These are phyloP conservation scores for Lichtheimia corymbifera DNA, from an alignment of 371 early-diverging fungal genomes.

Conservation along the genomic window DNA sequence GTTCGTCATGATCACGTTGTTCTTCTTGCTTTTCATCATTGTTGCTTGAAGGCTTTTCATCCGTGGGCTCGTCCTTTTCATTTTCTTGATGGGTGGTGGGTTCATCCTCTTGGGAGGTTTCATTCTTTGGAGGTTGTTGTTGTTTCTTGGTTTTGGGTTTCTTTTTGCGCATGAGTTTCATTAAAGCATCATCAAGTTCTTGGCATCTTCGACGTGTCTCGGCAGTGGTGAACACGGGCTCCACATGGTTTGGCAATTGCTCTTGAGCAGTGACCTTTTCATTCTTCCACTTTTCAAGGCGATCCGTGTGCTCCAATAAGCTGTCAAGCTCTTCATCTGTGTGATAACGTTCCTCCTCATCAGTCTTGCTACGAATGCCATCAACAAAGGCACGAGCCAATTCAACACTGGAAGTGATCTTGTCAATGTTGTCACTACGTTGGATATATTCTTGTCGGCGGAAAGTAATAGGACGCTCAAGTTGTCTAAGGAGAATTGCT, in stretches of 20 bases:
- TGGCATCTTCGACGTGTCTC: slow-evolving; percentile 52
- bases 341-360: slow-evolving; percentile 57
- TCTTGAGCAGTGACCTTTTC: slow-evolving; percentile 64
- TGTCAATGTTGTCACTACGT: slow-evolving; percentile 63
- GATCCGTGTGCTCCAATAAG: slow-evolving; percentile 45
- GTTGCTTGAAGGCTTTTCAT: background rate
- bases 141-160: slow-evolving; percentile 51
- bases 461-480: slow-evolving; percentile 67
- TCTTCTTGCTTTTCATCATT: slow-evolving; percentile 1
- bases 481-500: slow-evolving; percentile 28
- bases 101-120: slow-evolving; percentile 16
- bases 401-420: slow-evolving; percentile 43
- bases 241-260: slow-evolving; percentile 53
- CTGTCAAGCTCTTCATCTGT: slow-evolving; percentile 63
- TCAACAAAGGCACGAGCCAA: slow-evolving; percentile 46
- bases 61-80: background rate
- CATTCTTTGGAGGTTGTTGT: slow-evolving; percentile 13
- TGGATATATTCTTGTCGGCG: slow-evolving; percentile 64
- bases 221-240: slow-evolving; percentile 63
- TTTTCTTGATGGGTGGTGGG: background rate
- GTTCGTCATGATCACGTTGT: slow-evolving; percentile 11
- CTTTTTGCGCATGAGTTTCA: slow-evolving; percentile 59
- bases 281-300: slow-evolving; percentile 63
- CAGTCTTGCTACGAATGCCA: slow-evolving; percentile 27
- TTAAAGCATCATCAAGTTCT: slow-evolving; percentile 54